These are phyloP conservation scores for Helichrysum umbraculigerum DNA, from an alignment of 129 eudicot genomes.

Conservation along the genomic window DNA sequence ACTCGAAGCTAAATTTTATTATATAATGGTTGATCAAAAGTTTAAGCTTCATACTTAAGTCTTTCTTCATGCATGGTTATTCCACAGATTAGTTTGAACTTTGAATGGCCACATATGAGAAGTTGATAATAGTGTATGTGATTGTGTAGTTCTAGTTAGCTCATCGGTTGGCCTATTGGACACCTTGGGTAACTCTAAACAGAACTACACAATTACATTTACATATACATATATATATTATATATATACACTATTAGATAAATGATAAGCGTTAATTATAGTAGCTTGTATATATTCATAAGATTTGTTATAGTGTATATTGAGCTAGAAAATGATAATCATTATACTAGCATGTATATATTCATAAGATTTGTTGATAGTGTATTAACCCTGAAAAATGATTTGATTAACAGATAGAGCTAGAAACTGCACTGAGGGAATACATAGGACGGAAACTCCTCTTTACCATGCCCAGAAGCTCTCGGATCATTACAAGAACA, in stretches of 20 bases:
- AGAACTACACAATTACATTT: too few species aligned
- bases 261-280: too few species aligned
- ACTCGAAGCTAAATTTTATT: slow-evolving; percentile 53
- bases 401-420: slow-evolving; percentile 37
- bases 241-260: too few species aligned
- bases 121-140: neutral
- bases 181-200: too few species aligned
- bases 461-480: slow-evolving; percentile 59
- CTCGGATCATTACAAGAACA: slow-evolving; percentile 55
- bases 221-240: too few species aligned
- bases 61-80: neutral
- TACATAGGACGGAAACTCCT: slow-evolving; percentile 75
- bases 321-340: too few species aligned
- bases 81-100: neutral
- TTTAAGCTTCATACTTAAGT: slow-evolving; percentile 54
- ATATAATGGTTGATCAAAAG: slow-evolving; percentile 36
- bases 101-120: neutral
- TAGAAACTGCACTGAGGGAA: slow-evolving; percentile 48
- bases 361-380: too few species aligned
- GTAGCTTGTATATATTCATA: too few species aligned
- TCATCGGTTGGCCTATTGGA: too few species aligned
- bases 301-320: too few species aligned
- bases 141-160: too few species aligned
- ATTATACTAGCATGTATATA: too few species aligned
- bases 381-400: slow-evolving; percentile 11